These are phyloP conservation scores for Cerrena zonata DNA, from an alignment of 1,284 basidiomycete species.

Conservation along the genomic window DNA sequence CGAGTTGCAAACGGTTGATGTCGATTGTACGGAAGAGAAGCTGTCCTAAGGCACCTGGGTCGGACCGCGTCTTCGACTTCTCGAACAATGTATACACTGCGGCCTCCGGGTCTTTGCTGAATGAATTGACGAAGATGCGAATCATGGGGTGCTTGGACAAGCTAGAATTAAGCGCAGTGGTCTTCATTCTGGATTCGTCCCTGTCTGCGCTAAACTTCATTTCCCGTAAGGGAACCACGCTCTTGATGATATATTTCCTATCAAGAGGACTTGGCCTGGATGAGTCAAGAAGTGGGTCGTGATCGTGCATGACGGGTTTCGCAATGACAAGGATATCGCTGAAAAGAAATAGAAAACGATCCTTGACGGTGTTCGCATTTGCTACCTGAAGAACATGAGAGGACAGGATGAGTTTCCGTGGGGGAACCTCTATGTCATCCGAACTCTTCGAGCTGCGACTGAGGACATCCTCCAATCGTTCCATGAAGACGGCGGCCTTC, in stretches of 20 bases:
- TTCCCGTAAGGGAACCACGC: conserved; percentile 73
- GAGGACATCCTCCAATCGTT: conserved; percentile 63
- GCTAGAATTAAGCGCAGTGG: conserved; percentile 26
- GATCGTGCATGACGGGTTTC: conserved; percentile 62
- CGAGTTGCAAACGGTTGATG: conserved; percentile 78
- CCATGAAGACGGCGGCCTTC: conserved; percentile 46
- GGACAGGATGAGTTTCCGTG: conserved; percentile 77
- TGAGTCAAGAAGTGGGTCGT: conserved; percentile 50
- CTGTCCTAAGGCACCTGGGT: conserved; percentile 67
- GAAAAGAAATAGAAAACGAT: conserved; percentile 93
- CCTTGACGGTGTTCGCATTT: conserved; percentile 89
- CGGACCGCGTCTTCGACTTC: conserved; percentile 50
- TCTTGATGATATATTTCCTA: conserved; percentile 82
- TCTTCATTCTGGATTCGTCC: conserved; percentile 47
- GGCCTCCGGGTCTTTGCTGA: conserved; percentile 65
- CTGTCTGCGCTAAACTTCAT: conserved; percentile 65
- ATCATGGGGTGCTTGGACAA: conserved; percentile 53
- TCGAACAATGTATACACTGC: conserved; percentile 65
- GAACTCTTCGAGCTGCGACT: conserved; percentile 57
- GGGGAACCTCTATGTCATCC: conserved; percentile 73
- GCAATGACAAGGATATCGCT: conserved; percentile 87
- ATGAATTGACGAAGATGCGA: conserved; percentile 67
- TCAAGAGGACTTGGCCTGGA: conserved; percentile 68
- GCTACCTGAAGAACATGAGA: conserved; percentile 91
- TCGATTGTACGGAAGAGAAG: conserved; percentile 82